Evolutionary conservation across 305 asterid species (phyloP), one percentile per base, ranked within the genome.

Genomic region (Petunia hybrid): DNA sequence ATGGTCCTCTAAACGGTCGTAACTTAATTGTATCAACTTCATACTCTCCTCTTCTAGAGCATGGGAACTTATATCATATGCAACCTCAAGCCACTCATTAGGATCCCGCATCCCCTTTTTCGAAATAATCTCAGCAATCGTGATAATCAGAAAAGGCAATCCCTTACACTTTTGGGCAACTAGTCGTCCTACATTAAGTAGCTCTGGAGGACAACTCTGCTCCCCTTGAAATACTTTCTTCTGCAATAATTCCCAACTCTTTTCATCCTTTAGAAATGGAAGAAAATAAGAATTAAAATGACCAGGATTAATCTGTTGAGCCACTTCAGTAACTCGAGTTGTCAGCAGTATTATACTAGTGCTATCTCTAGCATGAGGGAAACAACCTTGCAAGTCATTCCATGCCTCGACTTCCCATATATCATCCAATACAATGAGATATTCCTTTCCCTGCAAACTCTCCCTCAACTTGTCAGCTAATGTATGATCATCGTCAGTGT

Each of bases 261-360:
- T 73, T 2, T 66, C 36, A 0, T 35, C 42, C 4, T 35, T 10
- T 35, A 82, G 46, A 16, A 77, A 35, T 22, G 60, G 78, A 65
- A 75, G 83, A 2, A 38, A 7, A 79, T 60, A 59, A 42, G 67
- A n/a, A 8, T 9, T 6, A 4, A 2, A 8, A 1, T 0, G 0
- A 0, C 0, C 31, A 22, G 31, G 1, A 6, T 0, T 4, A 0
- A 62, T 3, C 3, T 57, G 1, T 12, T 0, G 1, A 35, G 73
- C 79, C 10, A 80, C 8, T 0, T 13, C 9, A 7, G 1, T 6
- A 40, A 55, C 31, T 6, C 81, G 45, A 42, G 78, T 73, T 1
- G 86, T 83, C 53, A 79, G 13, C 8, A 83, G 40, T 2, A 83
- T 56, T 80, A 22, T 22, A 22, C 83, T 83, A 61, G 81, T 83